A percentile compares a stretch with the other conserved stretches of the same genome.
These are phyloP conservation scores for Firmiana major DNA, from an alignment of 345 rosid species.

Conservation along the genomic window DNA sequence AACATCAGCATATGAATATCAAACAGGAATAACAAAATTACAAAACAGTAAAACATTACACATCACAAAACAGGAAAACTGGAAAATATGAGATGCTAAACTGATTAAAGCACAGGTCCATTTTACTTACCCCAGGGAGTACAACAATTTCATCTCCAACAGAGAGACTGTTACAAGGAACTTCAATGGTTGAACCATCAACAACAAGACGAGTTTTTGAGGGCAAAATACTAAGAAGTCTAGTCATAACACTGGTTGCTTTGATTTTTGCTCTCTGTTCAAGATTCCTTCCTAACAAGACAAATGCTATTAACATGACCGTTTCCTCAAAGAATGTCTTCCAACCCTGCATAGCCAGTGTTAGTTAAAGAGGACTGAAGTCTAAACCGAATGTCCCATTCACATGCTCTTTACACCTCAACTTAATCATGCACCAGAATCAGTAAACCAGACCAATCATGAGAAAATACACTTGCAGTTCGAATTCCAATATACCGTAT, in stretches of 20 bases:
- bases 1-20: neutral
- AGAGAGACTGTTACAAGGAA: constrained; percentile 77
- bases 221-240: constrained; percentile 82
- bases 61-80: constrained; percentile 13
- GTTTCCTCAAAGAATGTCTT: constrained; percentile 96
- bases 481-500: neutral
- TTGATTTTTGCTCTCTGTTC: constrained; percentile 92
- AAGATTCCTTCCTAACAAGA: constrained; percentile 92
- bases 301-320: constrained; percentile 89
- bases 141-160: constrained; percentile 86
- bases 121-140: constrained; percentile 83
- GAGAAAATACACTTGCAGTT: neutral
- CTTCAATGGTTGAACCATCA: constrained; percentile 68
- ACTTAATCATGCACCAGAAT: constrained; percentile 6
- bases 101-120: constrained; percentile 20
- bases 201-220: constrained; percentile 90
- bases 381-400: neutral
- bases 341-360: constrained; percentile 68
- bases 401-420: neutral
- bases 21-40: neutral
- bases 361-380: neutral
- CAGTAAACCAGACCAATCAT: neutral
- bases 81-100: constrained; percentile 9
- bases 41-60: neutral
- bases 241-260: constrained; percentile 98